phyloP scores from a whole-genome alignment of 345 rosid species.

The Combretum micranthum region DNA sequence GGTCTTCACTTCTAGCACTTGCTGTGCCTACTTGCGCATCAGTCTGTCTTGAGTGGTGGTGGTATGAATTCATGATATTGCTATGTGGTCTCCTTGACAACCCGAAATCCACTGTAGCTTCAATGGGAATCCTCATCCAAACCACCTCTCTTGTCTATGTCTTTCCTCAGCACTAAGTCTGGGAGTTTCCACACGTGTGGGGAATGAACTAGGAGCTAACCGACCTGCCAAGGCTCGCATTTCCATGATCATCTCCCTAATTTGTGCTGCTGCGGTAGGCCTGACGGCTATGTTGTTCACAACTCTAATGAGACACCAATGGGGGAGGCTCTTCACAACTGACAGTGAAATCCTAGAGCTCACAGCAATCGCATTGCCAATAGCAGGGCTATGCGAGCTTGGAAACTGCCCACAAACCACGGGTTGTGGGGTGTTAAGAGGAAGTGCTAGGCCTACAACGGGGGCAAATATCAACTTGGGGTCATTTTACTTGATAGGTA shows the following conservation, averaged over 20 bases:
- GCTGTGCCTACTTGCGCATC: slow-evolving; percentile 88
- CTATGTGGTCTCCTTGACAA: slow-evolving; percentile 70
- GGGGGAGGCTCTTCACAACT: slow-evolving; percentile 77
- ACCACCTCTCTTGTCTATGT: slow-evolving; percentile 85
- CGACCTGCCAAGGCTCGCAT: slow-evolving; percentile 73
- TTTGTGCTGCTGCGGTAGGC: slow-evolving; percentile 53
- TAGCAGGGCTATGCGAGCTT: slow-evolving; percentile 84
- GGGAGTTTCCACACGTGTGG: slow-evolving; percentile 86
- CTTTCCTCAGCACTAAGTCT: slow-evolving; percentile 88
- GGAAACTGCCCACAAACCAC: slow-evolving; percentile 98
- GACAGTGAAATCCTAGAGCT: slow-evolving; percentile 68
- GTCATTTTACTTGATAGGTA: slow-evolving; percentile 83
- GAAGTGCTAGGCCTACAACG: slow-evolving; percentile 74
- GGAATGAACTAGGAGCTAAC: slow-evolving; percentile 90
- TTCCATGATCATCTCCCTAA: slow-evolving; percentile 64
- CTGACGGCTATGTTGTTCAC: slow-evolving; percentile 67
- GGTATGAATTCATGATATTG: slow-evolving; percentile 97
- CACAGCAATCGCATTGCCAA: slow-evolving; percentile 77
- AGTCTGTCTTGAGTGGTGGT: slow-evolving; percentile 99
- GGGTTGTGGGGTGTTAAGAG: slow-evolving; percentile 86
- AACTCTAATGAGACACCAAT: slow-evolving; percentile 57
- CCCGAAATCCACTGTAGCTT: slow-evolving; percentile 86
- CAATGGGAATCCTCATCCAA: slow-evolving; percentile 95
- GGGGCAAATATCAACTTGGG: slow-evolving; percentile 97
- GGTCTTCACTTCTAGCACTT: slow-evolving; percentile 81